Evolutionary conservation across 164 flowering plant species (phyloP).

Genomic region (Warburgia ugandensis): DNA sequence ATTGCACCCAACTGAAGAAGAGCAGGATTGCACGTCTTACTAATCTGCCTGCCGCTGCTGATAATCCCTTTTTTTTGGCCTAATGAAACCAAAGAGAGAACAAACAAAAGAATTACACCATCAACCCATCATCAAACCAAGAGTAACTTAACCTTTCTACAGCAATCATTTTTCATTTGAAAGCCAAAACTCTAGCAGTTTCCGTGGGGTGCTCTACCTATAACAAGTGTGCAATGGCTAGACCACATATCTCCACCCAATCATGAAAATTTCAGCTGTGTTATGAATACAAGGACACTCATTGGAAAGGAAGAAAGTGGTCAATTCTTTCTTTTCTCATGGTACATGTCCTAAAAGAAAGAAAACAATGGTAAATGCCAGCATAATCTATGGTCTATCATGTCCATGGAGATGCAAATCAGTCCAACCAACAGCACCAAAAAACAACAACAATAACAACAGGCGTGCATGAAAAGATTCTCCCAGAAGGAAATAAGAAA

Average conservation of each 20-base stretch:
- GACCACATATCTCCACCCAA: background rate
- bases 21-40: too few relatives aligned
- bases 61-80: too few relatives aligned
- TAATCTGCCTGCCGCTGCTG: too few relatives aligned
- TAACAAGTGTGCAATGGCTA: background rate
- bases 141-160: background rate
- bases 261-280: background rate
- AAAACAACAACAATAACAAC: background rate
- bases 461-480: slow-evolving; percentile 7
- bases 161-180: slow-evolving; percentile 1
- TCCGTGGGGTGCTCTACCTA: background rate
- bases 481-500: background rate
- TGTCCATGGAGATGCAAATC: too few relatives aligned
- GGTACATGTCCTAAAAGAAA: background rate
- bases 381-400: background rate
- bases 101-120: too few relatives aligned
- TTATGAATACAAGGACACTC: background rate
- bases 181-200: background rate
- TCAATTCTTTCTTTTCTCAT: background rate
- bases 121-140: background rate
- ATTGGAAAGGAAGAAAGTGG: background rate
- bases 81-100: too few relatives aligned
- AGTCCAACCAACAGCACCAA: slow-evolving; percentile 4
- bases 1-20: too few relatives aligned
- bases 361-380: background rate